phyloP scores from a whole-genome alignment of 805 yeast species.

The Candida glaebosa region DNA sequence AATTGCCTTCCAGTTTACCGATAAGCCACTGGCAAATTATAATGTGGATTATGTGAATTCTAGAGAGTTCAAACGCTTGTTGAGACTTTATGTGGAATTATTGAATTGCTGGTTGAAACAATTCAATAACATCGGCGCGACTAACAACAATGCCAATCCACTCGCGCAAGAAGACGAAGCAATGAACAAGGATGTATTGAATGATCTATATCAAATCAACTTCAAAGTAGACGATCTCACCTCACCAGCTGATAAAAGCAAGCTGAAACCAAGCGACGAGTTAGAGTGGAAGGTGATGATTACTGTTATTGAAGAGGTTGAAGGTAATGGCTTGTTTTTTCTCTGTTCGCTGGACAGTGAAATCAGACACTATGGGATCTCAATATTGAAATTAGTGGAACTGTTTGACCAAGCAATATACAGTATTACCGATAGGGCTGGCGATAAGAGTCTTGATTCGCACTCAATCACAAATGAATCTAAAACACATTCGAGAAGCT shows the following conservation, averaged over 20 bases:
- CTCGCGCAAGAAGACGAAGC: conserved; percentile 31
- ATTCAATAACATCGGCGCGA: conserved; percentile 34
- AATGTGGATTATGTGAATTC: conserved; percentile 60
- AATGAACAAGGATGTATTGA: conserved; percentile 36
- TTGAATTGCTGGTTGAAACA: conserved; percentile 79
- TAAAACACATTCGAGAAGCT: conserved; percentile 49
- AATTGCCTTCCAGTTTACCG: conserved; percentile 76
- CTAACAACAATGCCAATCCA: conserved; percentile 21
- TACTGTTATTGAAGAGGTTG: conserved; percentile 89
- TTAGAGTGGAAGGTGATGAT: conserved; percentile 75
- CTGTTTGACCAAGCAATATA: conserved; percentile 82
- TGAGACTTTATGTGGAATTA: conserved; percentile 74
- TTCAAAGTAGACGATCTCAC: conserved; percentile 36
- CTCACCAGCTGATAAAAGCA: conserved; percentile 5
- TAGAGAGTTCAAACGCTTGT: conserved; percentile 52
- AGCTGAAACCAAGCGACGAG: conserved; percentile 47
- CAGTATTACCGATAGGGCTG: conserved; percentile 39
- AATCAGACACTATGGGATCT: conserved; percentile 70
- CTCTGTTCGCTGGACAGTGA: conserved; percentile 82
- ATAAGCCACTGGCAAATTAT: conserved; percentile 55
- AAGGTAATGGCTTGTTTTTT: conserved; percentile 91
- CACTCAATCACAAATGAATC: conserved; percentile 7
- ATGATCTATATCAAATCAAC: conserved; percentile 43
- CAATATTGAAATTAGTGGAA: conserved; percentile 73
- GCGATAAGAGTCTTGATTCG: conserved; percentile 8